A percentile compares a stretch with the other conserved stretches of the same genome.
These are phyloP conservation scores for Apiotrichum domesticum DNA, from an alignment of 1,284 basidiomycete species.

Conservation along the genomic window DNA sequence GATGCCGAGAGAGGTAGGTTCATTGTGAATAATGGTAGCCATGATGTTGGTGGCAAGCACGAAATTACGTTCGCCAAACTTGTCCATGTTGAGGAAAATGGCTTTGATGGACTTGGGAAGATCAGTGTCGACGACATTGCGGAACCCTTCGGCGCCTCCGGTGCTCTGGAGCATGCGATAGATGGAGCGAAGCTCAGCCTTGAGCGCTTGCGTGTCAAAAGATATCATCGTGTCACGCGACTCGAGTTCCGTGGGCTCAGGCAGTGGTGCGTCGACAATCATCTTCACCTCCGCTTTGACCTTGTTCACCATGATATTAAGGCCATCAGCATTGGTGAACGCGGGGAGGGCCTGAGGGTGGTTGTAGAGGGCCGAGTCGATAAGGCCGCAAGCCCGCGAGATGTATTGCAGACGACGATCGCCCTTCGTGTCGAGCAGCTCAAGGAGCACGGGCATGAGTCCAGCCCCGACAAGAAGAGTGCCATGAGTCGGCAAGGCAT, in stretches of 20 bases:
- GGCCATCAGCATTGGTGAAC: slow-evolving; percentile 78
- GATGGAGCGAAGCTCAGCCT: slow-evolving; percentile 86
- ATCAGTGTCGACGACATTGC: slow-evolving; percentile 88
- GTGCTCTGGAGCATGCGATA: slow-evolving; percentile 95
- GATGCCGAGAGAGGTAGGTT: slow-evolving; percentile 86
- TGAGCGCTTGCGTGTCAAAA: slow-evolving; percentile 53
- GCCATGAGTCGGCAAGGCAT: slow-evolving; percentile 74
- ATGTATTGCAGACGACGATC: slow-evolving; percentile 35
- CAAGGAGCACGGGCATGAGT: slow-evolving; percentile 78
- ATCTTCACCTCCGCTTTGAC: slow-evolving; percentile 57
- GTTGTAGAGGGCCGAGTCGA: slow-evolving; percentile 82
- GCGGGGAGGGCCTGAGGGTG: slow-evolving; percentile 73
- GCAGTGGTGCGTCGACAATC: slow-evolving; percentile 2
- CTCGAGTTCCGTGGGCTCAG: slow-evolving; percentile 10
- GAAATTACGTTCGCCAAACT: slow-evolving; percentile 69
- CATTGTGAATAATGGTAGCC: slow-evolving; percentile 97
- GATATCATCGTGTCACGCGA: slow-evolving; percentile 15
- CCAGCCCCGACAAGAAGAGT: slow-evolving; percentile 98
- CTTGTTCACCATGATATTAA: slow-evolving; percentile 75
- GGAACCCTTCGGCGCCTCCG: slow-evolving; percentile 86
- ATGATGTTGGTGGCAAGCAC: slow-evolving; percentile 80
- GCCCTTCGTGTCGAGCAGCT: slow-evolving; percentile 65
- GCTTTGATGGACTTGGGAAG: slow-evolving; percentile 79
- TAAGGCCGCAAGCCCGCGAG: slow-evolving; percentile 67
- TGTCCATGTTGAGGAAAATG: slow-evolving; percentile 72